Base-by-base conservation (phyloP, 768 basidiomycete species). In the Pisolithus albus region DNA sequence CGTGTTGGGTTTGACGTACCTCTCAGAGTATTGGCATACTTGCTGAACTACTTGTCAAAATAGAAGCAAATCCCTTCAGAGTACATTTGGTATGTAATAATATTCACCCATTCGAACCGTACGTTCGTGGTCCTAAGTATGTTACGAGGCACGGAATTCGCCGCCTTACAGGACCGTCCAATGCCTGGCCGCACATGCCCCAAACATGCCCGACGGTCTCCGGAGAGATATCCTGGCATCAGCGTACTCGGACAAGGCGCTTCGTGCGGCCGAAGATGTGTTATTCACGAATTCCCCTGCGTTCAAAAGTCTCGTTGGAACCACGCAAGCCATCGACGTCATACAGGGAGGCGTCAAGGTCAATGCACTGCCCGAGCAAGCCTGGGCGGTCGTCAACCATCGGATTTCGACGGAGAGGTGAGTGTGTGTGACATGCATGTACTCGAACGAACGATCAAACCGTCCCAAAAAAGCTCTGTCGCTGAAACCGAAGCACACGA, bases 261-360 rank as follows among this genome's bases (percentile, higher is more conserved):
- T 54, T 41, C 53, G 38, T 24, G 43, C 42, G 4, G 53, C 53
- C 10, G 43, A 54, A 34, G 28, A 45, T 36, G 30, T 28, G 18
- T 23, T 54, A 2, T 52, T 52, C 18, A 32, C 13, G 28, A 40
- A 48, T 23, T 23, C 21, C 57, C 21, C 21, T 30, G 19, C 41
- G 7, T 24, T 73, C 51, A 72, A 70, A 50, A 78, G 74, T 54
- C 62, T 82, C 8, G 71, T 82, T 4, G 74, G 80, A 32, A 90
- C 86, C 4, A 90, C 89, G 1, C 86, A 89, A 64, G 90, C 90
- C 1, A 76, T 85, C 41, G 88, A 90, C 59, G 62, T 92, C 16
- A 75, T 82, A 37, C 69, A 73, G 19, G 82, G 81, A 19, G 84
- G 82, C 8, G 78, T 83, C 28, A 89, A 90, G 66, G 74, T 75